These are phyloP conservation scores for Triticum timopheevii DNA, from an alignment of 176 grass and related monocot species.

Conservation along the genomic window DNA sequence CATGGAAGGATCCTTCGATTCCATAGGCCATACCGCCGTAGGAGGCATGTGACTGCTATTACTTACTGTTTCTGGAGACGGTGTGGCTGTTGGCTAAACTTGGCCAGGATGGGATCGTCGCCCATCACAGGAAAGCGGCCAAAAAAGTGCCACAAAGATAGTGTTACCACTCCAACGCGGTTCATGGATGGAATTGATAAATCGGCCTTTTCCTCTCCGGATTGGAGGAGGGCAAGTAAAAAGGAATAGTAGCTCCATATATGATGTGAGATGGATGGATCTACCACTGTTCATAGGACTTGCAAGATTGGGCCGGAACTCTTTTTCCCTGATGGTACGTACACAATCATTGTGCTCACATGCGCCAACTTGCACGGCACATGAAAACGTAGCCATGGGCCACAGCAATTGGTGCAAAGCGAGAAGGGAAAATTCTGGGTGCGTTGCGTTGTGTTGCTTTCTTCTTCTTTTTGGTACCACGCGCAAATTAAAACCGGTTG, in stretches of 20 bases:
- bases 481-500: neutral
- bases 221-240: too few relatives aligned
- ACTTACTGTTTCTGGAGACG: neutral
- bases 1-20: slow-evolving; percentile 27
- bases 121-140: neutral
- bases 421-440: neutral
- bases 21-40: neutral
- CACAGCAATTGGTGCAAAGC: slow-evolving; percentile 7
- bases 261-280: too few relatives aligned
- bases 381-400: neutral
- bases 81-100: neutral
- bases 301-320: too few relatives aligned
- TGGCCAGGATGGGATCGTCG: neutral
- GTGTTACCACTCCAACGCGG: too few relatives aligned
- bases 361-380: slow-evolving; percentile 27
- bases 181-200: too few relatives aligned
- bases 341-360: slow-evolving; percentile 29
- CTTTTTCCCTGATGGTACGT: too few relatives aligned
- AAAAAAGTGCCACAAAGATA: too few relatives aligned
- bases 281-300: too few relatives aligned
- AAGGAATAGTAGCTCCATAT: too few relatives aligned
- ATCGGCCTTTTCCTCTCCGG: too few relatives aligned
- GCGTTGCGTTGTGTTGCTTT: neutral
- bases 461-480: slow-evolving; percentile 32
- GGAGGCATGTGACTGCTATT: slow-evolving; percentile 15